These are phyloP conservation scores for Fusarium miscanthi DNA, from an alignment of 2,329 filamentous ascomycete species.

Conservation along the genomic window DNA sequence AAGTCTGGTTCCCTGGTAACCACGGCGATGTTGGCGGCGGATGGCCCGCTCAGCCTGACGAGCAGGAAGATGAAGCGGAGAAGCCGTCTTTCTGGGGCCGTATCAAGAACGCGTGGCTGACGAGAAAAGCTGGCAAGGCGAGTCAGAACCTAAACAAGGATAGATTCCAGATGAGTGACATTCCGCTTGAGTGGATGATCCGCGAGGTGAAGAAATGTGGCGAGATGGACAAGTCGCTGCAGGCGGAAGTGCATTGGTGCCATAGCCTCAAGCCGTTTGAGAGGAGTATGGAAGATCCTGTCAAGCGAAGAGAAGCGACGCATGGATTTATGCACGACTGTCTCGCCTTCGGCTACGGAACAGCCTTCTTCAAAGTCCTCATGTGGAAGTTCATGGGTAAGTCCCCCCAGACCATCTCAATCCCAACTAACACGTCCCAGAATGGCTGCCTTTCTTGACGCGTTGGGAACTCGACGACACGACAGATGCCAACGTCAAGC, in stretches of 20 bases:
- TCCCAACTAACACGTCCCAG: conserved; percentile 34
- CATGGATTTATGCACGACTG: conserved; percentile 54
- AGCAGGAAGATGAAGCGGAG: conserved; percentile 37
- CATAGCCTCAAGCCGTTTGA: conserved; percentile 49
- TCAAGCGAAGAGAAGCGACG: conserved; percentile 46
- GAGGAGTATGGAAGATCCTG: conserved; percentile 44
- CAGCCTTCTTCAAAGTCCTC: conserved; percentile 53
- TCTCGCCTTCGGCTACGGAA: conserved; percentile 52
- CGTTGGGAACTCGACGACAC: conserved; percentile 53
- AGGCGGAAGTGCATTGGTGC: conserved; percentile 52
- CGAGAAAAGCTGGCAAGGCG: conserved; percentile 48
- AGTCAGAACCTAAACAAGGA: conserved; percentile 48
- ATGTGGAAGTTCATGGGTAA: conserved; percentile 58
- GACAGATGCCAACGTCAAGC: conserved; percentile 25
- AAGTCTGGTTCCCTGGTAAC: conserved; percentile 67
- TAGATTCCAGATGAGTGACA: conserved; percentile 59
- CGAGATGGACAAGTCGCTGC: conserved; percentile 37
- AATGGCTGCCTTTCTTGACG: conserved; percentile 54
- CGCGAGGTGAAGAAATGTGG: conserved; percentile 57
- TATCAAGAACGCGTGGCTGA: conserved; percentile 52
- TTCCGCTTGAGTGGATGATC: conserved; percentile 65
- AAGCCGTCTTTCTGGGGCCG: conserved; percentile 49
- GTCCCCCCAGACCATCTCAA: background rate
- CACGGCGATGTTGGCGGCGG: conserved; percentile 67
- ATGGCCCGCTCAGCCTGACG: conserved; percentile 51